phyloP scores from a whole-genome alignment of 2,329 filamentous ascomycete species.

The Pseudodiploospora longispora region DNA sequence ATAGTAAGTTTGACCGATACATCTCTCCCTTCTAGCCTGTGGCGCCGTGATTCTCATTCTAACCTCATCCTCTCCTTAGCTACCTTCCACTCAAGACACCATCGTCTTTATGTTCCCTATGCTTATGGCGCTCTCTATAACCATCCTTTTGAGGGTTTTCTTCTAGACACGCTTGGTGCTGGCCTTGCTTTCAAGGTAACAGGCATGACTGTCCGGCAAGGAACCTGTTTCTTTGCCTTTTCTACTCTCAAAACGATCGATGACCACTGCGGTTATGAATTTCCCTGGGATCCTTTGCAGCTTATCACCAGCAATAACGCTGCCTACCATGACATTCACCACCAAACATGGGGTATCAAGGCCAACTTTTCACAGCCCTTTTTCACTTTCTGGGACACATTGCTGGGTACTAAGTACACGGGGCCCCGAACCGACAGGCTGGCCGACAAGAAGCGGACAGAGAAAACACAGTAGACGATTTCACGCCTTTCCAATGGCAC shows the following conservation, averaged over 20 bases:
- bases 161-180: conserved; percentile 84
- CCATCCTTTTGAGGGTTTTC: conserved; percentile 87
- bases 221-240: conserved; percentile 80
- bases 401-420: conserved; percentile 76
- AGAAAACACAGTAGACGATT: conserved; percentile 15
- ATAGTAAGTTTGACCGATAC: conserved; percentile 55
- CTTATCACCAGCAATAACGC: conserved; percentile 91
- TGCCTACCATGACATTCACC: conserved; percentile 94
- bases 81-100: conserved; percentile 88
- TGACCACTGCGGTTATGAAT: conserved; percentile 93
- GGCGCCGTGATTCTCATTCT: conserved; percentile 45
- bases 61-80: conserved; percentile 38
- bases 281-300: conserved; percentile 92
- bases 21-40: background rate
- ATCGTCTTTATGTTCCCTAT: conserved; percentile 95
- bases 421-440: conserved; percentile 45
- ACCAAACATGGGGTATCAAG: conserved; percentile 99
- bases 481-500: background rate
- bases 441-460: conserved; percentile 28
- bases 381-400: conserved; percentile 89
- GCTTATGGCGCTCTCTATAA: conserved; percentile 97
- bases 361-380: conserved; percentile 86
- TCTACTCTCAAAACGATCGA: conserved; percentile 95
- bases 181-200: conserved; percentile 75
- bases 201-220: conserved; percentile 76